Conservation (phyloP, 306 rosid genomes). For the Pyrus pyrifolia region DNA sequence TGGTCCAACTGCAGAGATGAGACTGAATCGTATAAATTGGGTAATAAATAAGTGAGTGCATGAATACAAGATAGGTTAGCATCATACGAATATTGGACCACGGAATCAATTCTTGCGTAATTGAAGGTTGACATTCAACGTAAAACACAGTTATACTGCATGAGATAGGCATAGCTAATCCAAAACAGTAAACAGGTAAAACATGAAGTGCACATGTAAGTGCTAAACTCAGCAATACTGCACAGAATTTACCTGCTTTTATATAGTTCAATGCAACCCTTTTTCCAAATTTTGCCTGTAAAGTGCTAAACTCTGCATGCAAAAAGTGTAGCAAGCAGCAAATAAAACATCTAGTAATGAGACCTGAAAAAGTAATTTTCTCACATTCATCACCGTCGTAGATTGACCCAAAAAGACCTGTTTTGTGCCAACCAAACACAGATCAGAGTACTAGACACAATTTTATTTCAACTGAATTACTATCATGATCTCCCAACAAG, state of each 20-base stretch:
- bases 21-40: background rate
- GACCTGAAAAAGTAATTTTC: background rate
- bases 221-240: too few species aligned
- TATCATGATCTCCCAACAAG: background rate
- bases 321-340: constrained; percentile 17
- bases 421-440: background rate
- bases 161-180: background rate
- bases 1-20: background rate
- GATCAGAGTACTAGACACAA: background rate
- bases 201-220: background rate
- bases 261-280: constrained; percentile 18
- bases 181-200: background rate
- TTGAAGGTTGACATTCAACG: background rate
- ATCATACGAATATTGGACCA: background rate
- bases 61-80: background rate
- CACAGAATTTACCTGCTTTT: background rate
- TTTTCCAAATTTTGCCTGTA: constrained; percentile 52
- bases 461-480: background rate
- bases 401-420: background rate
- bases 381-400: too few species aligned
- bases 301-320: constrained; percentile 44
- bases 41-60: background rate
- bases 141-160: background rate
- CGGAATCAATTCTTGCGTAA: background rate
- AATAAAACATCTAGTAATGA: constrained; percentile 4